Evolutionary conservation across 495 filamentous ascomycete genomes (phyloP), one percentile per base, ranked within the genome.

Genomic region (Apiosordaria backusii): DNA sequence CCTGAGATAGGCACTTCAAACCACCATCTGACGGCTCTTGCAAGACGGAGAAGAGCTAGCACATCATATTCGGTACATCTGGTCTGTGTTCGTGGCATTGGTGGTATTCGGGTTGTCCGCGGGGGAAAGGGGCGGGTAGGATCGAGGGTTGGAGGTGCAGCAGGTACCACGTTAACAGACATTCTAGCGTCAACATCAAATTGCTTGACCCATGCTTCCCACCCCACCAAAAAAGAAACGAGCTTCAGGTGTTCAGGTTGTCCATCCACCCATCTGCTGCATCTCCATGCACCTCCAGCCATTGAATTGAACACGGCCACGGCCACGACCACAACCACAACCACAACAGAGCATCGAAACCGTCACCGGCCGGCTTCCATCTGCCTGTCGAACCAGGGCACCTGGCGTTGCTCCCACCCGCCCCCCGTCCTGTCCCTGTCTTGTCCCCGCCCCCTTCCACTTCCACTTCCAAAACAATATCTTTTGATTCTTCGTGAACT

Each of bases 81-180:
- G 52, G n/a, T 55, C n/a, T 21, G 6, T 55, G 52, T 55, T 19
- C n/a, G 52, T 55, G 24, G 50, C 53, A 40, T 60, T 35, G 13
- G 23, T 26, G 50, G 25, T 24, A 64, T 57, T 24, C 53, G 60
- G 60, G 50, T 62, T 19, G 60, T 63, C 53, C n/a, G 19, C 24
- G 45, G 60, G n/a, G 60, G 18, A 61, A 63, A 58, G 55, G 65
- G 62, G 58, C 55, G 60, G 45, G 52, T 65, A 62, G 61, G 60
- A 65, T 63, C 26, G 55, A 55, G 52, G 52, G 52, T 55, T 23
- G 52, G 10, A 55, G 25, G 15, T 61, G 29, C 29, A 27, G 62
- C 62, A 68, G 61, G 72, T 72, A 70, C 66, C 64, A 62, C 57
- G 40, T 66, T 67, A 72, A 65, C 65, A 70, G 61, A 62, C 61